Conservation (phyloP, 495 filamentous ascomycete genomes). For the Delitschia confertaspora region DNA sequence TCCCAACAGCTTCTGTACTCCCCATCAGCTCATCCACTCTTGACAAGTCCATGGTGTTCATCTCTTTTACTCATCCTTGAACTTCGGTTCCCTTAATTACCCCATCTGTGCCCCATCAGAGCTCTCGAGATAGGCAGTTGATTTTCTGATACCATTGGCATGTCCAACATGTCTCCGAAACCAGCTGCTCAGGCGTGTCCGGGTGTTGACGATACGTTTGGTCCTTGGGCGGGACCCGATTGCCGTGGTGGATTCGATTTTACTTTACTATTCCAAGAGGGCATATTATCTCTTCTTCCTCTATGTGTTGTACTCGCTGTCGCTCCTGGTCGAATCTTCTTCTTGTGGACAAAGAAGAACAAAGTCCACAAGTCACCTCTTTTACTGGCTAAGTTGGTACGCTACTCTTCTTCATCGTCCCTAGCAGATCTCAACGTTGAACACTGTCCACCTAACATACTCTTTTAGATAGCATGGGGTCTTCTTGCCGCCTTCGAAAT, state of each 20-base stretch:
- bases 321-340: constrained; percentile 40
- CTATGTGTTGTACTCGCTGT: constrained; percentile 24
- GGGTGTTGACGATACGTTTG: constrained; percentile 30
- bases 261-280: constrained; percentile 31
- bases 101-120: constrained; percentile 18
- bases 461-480: constrained; percentile 6
- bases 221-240: constrained; percentile 33
- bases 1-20: too few species aligned
- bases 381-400: constrained; percentile 41
- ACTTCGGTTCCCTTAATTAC: constrained; percentile 8
- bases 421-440: background rate
- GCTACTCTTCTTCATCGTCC: constrained; percentile 9
- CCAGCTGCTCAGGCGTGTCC: constrained; percentile 1
- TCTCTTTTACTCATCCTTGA: background rate
- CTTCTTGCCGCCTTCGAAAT: constrained; percentile 37
- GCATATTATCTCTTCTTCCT: constrained; percentile 53
- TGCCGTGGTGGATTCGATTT: constrained; percentile 32
- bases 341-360: constrained; percentile 38
- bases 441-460: background rate
- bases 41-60: constrained; percentile 1
- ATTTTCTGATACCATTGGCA: constrained; percentile 11
- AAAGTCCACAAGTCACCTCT: constrained; percentile 41
- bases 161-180: too few species aligned
- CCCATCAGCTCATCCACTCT: too few species aligned
- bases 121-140: constrained; percentile 18